These are phyloP conservation scores for Scutellaria baicalensis DNA, from an alignment of 257 asterid genomes.

Conservation along the genomic window DNA sequence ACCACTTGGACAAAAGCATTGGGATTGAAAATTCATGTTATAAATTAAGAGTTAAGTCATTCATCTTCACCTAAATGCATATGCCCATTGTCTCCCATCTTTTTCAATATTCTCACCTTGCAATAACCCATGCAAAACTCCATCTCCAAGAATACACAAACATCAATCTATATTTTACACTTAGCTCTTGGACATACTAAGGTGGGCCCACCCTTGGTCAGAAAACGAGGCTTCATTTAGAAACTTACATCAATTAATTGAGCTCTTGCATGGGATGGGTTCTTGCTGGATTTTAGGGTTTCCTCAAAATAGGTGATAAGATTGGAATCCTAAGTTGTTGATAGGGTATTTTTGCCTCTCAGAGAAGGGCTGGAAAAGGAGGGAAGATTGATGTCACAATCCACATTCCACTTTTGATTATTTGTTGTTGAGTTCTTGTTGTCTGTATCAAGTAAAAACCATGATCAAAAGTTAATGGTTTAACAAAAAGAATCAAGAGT, in stretches of 20 bases:
- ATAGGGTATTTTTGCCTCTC: conserved; percentile 1
- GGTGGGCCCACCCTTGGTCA: conserved; percentile 15
- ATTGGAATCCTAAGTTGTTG: conserved; percentile 39
- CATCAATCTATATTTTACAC: conserved; percentile 7
- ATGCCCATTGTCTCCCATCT: conserved; percentile 24
- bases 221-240: conserved; percentile 21
- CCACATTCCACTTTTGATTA: not conserved
- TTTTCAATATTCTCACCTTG: conserved; percentile 7
- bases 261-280: not conserved
- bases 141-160: conserved; percentile 42
- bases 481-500: not conserved
- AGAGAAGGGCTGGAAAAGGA: not conserved
- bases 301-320: conserved; percentile 4
- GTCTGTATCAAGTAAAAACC: not conserved
- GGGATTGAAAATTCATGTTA: conserved; percentile 26
- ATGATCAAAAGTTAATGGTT: not conserved
- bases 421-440: not conserved
- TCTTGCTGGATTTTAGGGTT: conserved; percentile 5
- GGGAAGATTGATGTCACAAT: not conserved
- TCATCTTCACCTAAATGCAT: conserved; percentile 11
- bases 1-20: conserved; percentile 35
- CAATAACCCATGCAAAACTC: conserved; percentile 32
- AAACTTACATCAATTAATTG: conserved; percentile 21
- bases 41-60: not conserved
- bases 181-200: conserved; percentile 25